phyloP scores from a whole-genome alignment of 2,329 filamentous ascomycete species.

The Periconia sp. region DNA sequence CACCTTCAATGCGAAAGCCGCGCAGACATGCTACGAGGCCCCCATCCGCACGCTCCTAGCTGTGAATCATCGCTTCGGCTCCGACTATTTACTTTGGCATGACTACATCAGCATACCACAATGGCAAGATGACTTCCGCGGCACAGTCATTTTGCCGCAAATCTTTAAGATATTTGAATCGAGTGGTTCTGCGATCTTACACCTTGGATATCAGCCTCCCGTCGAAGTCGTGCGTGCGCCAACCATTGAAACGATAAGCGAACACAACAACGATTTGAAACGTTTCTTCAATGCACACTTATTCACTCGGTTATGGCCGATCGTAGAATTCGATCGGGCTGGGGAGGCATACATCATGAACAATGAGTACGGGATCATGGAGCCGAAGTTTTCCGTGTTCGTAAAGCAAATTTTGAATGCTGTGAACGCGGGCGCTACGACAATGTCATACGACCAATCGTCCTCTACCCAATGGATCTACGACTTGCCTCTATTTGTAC shows the following conservation, averaged over 20 bases:
- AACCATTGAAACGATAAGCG: background rate
- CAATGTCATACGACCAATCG: background rate
- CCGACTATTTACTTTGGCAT: conserved; percentile 10
- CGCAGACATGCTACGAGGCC: conserved; percentile 7
- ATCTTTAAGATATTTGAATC: conserved; percentile 14
- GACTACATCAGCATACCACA: conserved; percentile 17
- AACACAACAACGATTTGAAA: background rate
- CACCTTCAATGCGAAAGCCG: conserved; percentile 5
- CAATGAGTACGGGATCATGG: conserved; percentile 12
- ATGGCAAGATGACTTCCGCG: conserved; percentile 11
- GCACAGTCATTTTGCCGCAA: conserved; percentile 12
- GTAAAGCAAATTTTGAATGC: conserved; percentile 6
- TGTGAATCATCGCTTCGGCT: conserved; percentile 8
- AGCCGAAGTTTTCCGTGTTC: conserved; percentile 4
- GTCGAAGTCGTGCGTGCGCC: conserved; percentile 1
- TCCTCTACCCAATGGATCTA: conserved; percentile 6
- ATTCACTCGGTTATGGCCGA: conserved; percentile 12
- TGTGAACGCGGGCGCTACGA: background rate
- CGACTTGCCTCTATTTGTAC: conserved; percentile 6
- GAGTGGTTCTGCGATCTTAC: conserved; percentile 8
- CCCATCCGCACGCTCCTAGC: conserved; percentile 9
- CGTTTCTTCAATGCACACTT: conserved; percentile 10
- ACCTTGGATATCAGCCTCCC: conserved; percentile 6
- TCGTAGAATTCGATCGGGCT: conserved; percentile 9
- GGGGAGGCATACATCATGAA: conserved; percentile 9